Conservation (phyloP, 768 basidiomycete genomes). For the Calocybe cyanea region DNA sequence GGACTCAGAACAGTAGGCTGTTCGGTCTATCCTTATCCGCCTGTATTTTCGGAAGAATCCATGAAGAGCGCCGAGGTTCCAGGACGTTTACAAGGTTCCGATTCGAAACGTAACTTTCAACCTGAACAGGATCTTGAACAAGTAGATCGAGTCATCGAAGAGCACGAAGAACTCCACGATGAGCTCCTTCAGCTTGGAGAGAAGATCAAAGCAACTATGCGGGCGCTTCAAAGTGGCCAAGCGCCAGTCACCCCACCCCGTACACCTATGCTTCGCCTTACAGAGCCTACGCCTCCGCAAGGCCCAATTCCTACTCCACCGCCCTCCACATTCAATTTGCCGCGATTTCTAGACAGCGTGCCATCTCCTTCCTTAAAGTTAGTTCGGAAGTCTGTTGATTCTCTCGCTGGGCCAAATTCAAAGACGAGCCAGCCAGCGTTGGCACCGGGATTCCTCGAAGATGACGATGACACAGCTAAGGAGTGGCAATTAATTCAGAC, state of each 20-base stretch:
- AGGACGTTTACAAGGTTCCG: slow-evolving; percentile 1
- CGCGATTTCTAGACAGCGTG: slow-evolving; percentile 7
- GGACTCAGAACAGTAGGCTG: too few relatives aligned
- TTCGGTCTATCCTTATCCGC: too few relatives aligned
- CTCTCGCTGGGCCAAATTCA: too few relatives aligned
- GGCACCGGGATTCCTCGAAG: too few relatives aligned
- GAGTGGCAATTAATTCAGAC: too few relatives aligned
- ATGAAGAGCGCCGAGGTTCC: slow-evolving; percentile 7
- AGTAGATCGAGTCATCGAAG: not conserved
- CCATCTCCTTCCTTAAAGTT: not conserved
- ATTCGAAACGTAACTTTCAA: not conserved
- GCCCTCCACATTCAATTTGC: not conserved
- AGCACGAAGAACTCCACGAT: not conserved
- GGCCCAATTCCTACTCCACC: not conserved
- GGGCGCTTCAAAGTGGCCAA: not conserved
- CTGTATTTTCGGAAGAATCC: slow-evolving; percentile 6
- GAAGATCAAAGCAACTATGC: slow-evolving; percentile 1
- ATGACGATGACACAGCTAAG: too few relatives aligned
- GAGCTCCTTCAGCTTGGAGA: not conserved
- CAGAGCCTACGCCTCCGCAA: slow-evolving; percentile 1
- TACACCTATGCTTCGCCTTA: not conserved
- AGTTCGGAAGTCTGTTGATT: slow-evolving; percentile 2
- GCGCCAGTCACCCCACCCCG: slow-evolving; percentile 3
- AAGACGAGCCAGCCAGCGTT: too few relatives aligned
- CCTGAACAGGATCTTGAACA: not conserved